A percentile compares a stretch with the other conserved stretches of the same genome.
phyloP scores from a whole-genome alignment of 2,329 filamentous ascomycete species.

The Trichoderma hamatum region DNA sequence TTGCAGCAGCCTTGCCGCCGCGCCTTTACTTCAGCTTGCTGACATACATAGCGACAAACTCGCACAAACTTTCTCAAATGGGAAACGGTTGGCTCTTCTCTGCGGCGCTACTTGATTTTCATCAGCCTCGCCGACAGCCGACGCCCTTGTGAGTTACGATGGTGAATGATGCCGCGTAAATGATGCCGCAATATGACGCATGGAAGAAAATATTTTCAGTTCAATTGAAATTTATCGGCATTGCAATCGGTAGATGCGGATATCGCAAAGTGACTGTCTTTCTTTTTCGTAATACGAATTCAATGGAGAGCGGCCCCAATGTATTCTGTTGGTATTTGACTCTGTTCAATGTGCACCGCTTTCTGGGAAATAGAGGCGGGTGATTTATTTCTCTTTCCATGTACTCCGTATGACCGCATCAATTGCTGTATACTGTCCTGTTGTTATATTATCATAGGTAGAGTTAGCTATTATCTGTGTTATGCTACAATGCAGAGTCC shows the following conservation, averaged over 20 bases:
- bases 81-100: neutral
- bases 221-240: neutral
- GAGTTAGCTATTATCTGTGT: neutral
- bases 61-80: constrained; percentile 14
- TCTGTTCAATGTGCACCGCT: neutral
- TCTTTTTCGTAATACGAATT: neutral
- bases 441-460: neutral
- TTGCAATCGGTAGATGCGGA: neutral
- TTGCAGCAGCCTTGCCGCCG: neutral
- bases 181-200: neutral
- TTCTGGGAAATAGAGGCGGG: neutral
- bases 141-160: neutral
- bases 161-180: neutral
- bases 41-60: neutral
- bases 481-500: neutral
- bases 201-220: no score
- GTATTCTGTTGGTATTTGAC: no score
- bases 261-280: neutral
- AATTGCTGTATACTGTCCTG: neutral
- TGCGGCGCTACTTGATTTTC: neutral
- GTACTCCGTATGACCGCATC: no score
- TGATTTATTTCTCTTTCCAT: neutral
- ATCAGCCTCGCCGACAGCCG: neutral
- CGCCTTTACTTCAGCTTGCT: constrained; percentile 3
- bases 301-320: neutral